Percentiles rank a stretch among this genome's conserved stretches.
These are phyloP conservation scores for Leccinum incarnatum DNA, from an alignment of 768 basidiomycete species.

Conservation along the genomic window DNA sequence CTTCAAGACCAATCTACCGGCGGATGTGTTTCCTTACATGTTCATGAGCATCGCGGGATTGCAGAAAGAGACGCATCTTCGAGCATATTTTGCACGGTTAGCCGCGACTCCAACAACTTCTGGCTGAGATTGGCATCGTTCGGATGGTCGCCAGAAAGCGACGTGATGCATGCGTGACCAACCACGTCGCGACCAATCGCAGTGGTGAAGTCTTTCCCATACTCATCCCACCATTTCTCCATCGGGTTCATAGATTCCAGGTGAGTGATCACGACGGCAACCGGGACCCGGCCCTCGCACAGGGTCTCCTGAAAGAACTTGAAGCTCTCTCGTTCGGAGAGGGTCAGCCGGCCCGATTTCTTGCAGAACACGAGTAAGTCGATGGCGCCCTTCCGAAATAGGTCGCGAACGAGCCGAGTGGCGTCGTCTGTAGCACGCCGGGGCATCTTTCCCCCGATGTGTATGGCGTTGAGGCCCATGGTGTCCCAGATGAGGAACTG, in stretches of 20 bases:
- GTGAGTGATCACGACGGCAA: slow-evolving; percentile 33
- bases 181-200: background rate
- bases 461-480: background rate
- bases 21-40: background rate
- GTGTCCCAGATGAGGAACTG: slow-evolving; percentile 6
- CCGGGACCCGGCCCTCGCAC: slow-evolving; percentile 32
- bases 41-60: background rate
- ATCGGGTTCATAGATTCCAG: slow-evolving; percentile 24
- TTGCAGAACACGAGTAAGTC: slow-evolving; percentile 35
- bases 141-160: background rate
- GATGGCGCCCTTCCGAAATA: slow-evolving; percentile 18
- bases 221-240: slow-evolving; percentile 24
- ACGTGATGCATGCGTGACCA: slow-evolving; percentile 21
- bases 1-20: background rate
- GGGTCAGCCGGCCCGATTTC: slow-evolving; percentile 25
- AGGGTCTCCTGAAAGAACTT: slow-evolving; percentile 31
- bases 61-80: background rate
- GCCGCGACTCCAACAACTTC: background rate
- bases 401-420: slow-evolving; percentile 21
- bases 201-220: slow-evolving; percentile 1
- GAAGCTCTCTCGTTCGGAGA: slow-evolving; percentile 26
- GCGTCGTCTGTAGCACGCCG: slow-evolving; percentile 8
- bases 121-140: background rate
- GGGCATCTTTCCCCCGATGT: background rate
- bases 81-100: slow-evolving; percentile 1